Base-by-base conservation (phyloP, 768 basidiomycete genomes). In the Cyclocybe cylindracea region DNA sequence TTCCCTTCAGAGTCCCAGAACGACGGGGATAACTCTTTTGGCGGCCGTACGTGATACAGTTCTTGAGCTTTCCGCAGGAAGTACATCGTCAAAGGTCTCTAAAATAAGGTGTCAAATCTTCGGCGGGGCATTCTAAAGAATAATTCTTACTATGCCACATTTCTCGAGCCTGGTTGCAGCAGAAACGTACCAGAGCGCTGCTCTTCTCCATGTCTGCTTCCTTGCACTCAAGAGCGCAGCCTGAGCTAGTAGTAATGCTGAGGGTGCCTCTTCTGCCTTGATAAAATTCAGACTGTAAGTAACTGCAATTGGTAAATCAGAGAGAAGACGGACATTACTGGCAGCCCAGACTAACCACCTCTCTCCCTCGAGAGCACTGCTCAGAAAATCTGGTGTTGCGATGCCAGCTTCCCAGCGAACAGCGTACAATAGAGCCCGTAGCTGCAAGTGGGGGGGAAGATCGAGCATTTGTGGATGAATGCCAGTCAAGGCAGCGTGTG, bases 41-140 rank as follows among this genome's bases (percentile, higher is more conserved):
- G 60, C 0, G 79, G 78, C 33, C 69, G 74, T 5, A 68, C 60
- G 19, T 69, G 74, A 65, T 84, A 90, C 33, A 91, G 69, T 33
- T 79, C 80, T 53, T 84, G 85, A 10, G 91, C 86, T 63, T 77
- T 81, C 7, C 84, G 83, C 31, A 94, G 75, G 60, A 93, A 88
- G 64, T 89, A 83, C 78, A 90, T 86, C 2, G 91, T 92, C 48
- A 94, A 63, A 0, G 89, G 85, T 88, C 91, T 94, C 91, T 94
- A 57, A 39, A 51, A 19, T 43, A 10, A 31, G 48, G 14, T 58
- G 36, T 40, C 33, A 44, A 36, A 51, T 44, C 29, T 37, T 37
- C 5, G 42, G 34, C 42, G 33, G 39, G 1, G 31, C 52, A 43
- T 33, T 45, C 10, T 14, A 34, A 34, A 41, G n/a, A 54, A 18